Evolutionary conservation across 768 basidiomycete genomes (phyloP), one percentile per base, ranked within the genome.

Genomic region (Boletus pseudo-olivaceus): DNA sequence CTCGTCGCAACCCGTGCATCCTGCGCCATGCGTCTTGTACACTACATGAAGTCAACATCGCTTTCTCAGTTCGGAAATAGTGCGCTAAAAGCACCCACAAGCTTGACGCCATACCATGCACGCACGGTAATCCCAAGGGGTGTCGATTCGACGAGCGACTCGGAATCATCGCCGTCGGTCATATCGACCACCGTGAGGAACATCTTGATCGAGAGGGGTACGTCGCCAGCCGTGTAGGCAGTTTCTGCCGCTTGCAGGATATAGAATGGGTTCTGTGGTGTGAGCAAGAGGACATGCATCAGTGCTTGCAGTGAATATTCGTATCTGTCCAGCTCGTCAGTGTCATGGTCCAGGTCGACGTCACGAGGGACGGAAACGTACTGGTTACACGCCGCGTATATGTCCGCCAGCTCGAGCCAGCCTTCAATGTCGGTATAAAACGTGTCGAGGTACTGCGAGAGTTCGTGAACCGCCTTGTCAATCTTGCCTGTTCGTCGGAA

Each of bases 371-470:
- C 26, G 23, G 41, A 54, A 4, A 73, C 88, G 49, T 57, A 93
- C 90, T 88, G 85, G 60, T 83, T 82, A 61, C 86, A 84, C 11
- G 81, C 77, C 5, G 84, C 75, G 61, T 96, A 92, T 5, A 91
- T 81, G 62, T 90, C 87, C 0, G 90, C 85, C 23, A 97, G 81
- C 67, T 94, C 88, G 17, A 90, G 72, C 93, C 94, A 96, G 11
- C 82, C 92, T 60, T 94, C 91, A 14, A 87, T 75, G 59, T 97
- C 94, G 20, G 84, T 83, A 67, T 96, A 97, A 66, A 93, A 88
- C 0, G 87, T 91, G 62, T 97, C 93, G 19, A 93, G 78, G 60
- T 87, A 85, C 40, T 78, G 74, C 14, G 81, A 81, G 4, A 96
- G 77, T 63, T 93, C 84, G 10, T 84, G 79, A 2, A 88, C 83